Evolutionary conservation across 441 rosid species (phyloP).

Genomic region (Mallotus repandus): DNA sequence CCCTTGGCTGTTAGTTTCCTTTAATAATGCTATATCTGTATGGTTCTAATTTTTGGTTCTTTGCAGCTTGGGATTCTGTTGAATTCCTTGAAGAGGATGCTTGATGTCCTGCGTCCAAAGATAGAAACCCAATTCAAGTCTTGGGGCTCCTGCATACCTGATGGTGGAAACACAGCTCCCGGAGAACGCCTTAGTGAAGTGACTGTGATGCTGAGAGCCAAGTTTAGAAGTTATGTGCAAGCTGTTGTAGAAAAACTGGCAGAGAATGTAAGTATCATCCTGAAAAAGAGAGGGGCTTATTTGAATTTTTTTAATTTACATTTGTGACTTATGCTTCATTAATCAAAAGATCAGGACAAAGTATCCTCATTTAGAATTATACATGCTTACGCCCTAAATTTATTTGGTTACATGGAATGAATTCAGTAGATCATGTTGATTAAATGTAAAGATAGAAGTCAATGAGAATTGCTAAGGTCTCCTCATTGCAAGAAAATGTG

Average conservation of each 20-base stretch:
- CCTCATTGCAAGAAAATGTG: neutral
- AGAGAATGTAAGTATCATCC: constrained; percentile 73
- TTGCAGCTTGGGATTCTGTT: constrained; percentile 80
- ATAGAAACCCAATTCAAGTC: constrained; percentile 70
- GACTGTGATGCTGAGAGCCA: constrained; percentile 91
- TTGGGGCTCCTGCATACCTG: constrained; percentile 81
- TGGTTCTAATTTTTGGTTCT: neutral
- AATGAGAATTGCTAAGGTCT: neutral
- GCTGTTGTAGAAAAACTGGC: constrained; percentile 91
- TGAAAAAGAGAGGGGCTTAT: neutral
- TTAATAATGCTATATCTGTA: neutral
- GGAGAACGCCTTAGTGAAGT: constrained; percentile 94
- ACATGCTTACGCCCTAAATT: neutral
- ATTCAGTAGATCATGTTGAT: neutral
- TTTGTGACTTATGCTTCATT: neutral
- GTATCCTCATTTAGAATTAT: neutral
- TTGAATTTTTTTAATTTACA: neutral
- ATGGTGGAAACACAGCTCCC: constrained; percentile 74
- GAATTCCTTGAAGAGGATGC: constrained; percentile 91
- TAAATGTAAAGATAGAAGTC: neutral
- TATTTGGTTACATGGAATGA: neutral
- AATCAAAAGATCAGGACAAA: neutral
- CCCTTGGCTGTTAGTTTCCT: constrained; percentile 11
- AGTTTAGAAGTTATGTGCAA: constrained; percentile 84
- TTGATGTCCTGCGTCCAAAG: constrained; percentile 67